phyloP scores from a whole-genome alignment of 192 early-diverging fungal species.

The Thamnidium elegans region DNA sequence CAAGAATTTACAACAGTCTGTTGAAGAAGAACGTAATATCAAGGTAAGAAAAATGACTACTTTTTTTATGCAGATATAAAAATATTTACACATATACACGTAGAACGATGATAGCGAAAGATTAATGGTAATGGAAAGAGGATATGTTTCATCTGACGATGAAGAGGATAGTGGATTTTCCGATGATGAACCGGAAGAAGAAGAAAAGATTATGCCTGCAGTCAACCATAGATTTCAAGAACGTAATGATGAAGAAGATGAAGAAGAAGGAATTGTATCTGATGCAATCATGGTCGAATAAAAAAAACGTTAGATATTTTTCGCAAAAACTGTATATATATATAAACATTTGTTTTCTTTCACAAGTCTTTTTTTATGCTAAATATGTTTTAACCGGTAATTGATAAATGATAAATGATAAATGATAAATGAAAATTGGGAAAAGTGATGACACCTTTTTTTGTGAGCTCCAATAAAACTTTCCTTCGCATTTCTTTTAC shows the following conservation, averaged over 20 bases:
- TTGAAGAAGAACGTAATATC: conserved; percentile 28
- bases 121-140: conserved; percentile 33
- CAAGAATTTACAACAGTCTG: conserved; percentile 28
- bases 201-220: conserved; percentile 1
- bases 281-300: conserved; percentile 9
- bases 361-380: background rate
- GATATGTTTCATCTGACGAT: conserved; percentile 25
- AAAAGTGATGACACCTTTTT: too few relatives aligned
- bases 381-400: background rate
- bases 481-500: too few relatives aligned
- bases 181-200: conserved; percentile 14
- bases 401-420: background rate
- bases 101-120: conserved; percentile 27
- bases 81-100: background rate
- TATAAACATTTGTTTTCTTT: too few relatives aligned
- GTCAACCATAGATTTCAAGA: conserved; percentile 28
- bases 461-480: too few relatives aligned
- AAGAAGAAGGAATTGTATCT: conserved; percentile 33
- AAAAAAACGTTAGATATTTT: background rate
- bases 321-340: too few relatives aligned
- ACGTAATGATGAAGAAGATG: conserved; percentile 30
- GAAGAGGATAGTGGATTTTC: conserved; percentile 17
- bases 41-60: conserved; percentile 17
- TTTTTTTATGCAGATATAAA: background rate
- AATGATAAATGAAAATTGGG: background rate